Evolutionary conservation across 2,329 filamentous ascomycete genomes (phyloP), one percentile per base, ranked within the genome.

Genomic region (Fusarium sp.): DNA sequence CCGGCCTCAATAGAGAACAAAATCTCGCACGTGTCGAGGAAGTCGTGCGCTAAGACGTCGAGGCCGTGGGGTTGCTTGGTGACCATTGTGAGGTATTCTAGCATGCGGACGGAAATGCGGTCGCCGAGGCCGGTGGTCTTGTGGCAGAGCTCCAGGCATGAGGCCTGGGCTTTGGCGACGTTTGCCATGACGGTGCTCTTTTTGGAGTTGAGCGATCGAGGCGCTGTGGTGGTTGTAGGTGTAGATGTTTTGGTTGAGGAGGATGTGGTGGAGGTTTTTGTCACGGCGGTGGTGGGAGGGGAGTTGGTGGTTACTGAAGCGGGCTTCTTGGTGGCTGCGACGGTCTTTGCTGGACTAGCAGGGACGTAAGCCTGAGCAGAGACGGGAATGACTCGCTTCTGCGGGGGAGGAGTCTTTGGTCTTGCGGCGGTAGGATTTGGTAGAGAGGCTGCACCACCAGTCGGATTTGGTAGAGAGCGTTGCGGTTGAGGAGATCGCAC

Each of bases 1-100:
- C 90, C 90, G 24, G 88, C 86, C 78, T 92, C 89, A 66, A 92
- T 89, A n/a, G 88, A 86, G 83, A 89, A 91, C 44, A 92, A 82
- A 44, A 89, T 86, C 57, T 89, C 86, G 76, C 87, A 90, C 8
- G 88, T 87, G 59, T 92, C 89, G 62, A 93, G 84, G 74, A 92
- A 91, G 69, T 90, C 88, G 66, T 86, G 85, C 12, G 90, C 89
- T 22, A 92, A 83, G 27, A 83, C 80, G 62, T 87, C 85, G 76
- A 91, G 88, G 32, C 87, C 86, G 54, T 84, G 80, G 0, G 86
- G 85, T 38, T 85, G 82, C 71, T 84, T 80, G 71, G 87, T 88
- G 62, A 85, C 83, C 7, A 85, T 84, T 58, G 85, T 87, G 24
- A 90, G 82, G 67, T 89, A 91, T 76, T 91, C 89, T 43, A 91